These are phyloP conservation scores for Aspergillus fijiensis DNA, from an alignment of 2,329 filamentous ascomycete species.

Conservation along the genomic window DNA sequence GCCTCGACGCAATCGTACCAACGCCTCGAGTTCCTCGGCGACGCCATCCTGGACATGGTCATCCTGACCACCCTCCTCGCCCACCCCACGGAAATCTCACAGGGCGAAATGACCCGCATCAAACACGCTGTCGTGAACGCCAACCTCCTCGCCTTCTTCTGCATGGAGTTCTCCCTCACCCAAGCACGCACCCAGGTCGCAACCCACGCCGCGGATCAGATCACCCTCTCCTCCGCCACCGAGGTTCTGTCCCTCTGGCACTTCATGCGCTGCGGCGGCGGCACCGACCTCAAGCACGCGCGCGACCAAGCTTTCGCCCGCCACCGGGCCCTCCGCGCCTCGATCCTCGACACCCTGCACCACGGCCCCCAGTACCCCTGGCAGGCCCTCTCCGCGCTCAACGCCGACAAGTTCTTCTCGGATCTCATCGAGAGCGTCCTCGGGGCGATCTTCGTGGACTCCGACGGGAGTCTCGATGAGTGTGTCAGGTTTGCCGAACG, in stretches of 20 bases:
- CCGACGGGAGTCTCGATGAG: slow-evolving; percentile 55
- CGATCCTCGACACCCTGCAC: slow-evolving; percentile 54
- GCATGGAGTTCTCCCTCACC: slow-evolving; percentile 54
- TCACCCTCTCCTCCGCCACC: slow-evolving; percentile 23
- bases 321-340: slow-evolving; percentile 48
- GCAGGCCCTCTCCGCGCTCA: slow-evolving; percentile 65
- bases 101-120: slow-evolving; percentile 70
- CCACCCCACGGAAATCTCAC: slow-evolving; percentile 43
- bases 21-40: slow-evolving; percentile 83
- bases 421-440: slow-evolving; percentile 80
- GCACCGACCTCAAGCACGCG: slow-evolving; percentile 13
- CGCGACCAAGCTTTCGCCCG: slow-evolving; percentile 39
- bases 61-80: slow-evolving; percentile 54
- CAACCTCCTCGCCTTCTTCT: slow-evolving; percentile 74
- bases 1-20: slow-evolving; percentile 62
- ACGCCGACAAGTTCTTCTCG: slow-evolving; percentile 73
- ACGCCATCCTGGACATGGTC: slow-evolving; percentile 78
- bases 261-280: slow-evolving; percentile 58
- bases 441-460: slow-evolving; percentile 83
- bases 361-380: slow-evolving; percentile 68
- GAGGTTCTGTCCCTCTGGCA: slow-evolving; percentile 60
- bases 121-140: slow-evolving; percentile 77
- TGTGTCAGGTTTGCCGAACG: slow-evolving; percentile 63
- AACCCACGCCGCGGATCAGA: slow-evolving; percentile 15
- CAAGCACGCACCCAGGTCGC: slow-evolving; percentile 12